phyloP scores from a whole-genome alignment of 441 rosid species.

The Francoa sonchifolia region DNA sequence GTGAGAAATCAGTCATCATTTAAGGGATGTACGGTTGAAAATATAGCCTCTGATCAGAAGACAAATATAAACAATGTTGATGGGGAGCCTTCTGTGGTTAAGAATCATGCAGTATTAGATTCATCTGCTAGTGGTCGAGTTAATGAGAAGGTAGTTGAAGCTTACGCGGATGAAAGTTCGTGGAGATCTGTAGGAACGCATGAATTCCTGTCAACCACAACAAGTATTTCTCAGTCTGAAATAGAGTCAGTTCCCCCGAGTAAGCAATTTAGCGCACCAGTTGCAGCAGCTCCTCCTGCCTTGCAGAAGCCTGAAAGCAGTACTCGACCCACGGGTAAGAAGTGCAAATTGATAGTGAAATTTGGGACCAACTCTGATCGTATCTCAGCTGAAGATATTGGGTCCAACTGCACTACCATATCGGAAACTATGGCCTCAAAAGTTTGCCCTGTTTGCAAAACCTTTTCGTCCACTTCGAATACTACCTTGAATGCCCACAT shows the following conservation, averaged over 20 bases:
- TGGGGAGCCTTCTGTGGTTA: conserved; percentile 21
- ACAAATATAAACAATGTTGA: conserved; percentile 15
- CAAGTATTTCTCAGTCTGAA: conserved; percentile 38
- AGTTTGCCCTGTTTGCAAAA: conserved; percentile 97
- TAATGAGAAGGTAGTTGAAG: conserved; percentile 16
- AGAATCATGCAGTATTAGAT: conserved; percentile 14
- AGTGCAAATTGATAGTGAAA: conserved; percentile 65
- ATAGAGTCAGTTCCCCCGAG: conserved; percentile 33
- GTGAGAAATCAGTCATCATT: conserved; percentile 32
- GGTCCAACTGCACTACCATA: conserved; percentile 35
- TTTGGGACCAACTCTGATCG: conserved; percentile 49
- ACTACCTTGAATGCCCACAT: conserved; percentile 98
- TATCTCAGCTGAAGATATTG: conserved; percentile 52
- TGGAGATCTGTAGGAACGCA: conserved; percentile 42
- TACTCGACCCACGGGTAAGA: conserved; percentile 34
- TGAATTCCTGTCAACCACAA: conserved; percentile 45
- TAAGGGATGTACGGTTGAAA: conserved; percentile 25
- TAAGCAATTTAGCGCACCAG: conserved; percentile 27
- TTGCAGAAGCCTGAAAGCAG: conserved; percentile 25
- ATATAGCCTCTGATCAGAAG: conserved; percentile 18
- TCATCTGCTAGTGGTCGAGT: conserved; percentile 21
- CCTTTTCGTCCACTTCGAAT: conserved; percentile 87
- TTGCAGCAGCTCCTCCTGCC: conserved; percentile 20
- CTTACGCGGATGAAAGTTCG: conserved; percentile 29
- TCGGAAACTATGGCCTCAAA: conserved; percentile 81